Evolutionary conservation across 2,329 filamentous ascomycete genomes (phyloP), one percentile per base, ranked within the genome.

Genomic region (Talaromyces albobiverticillius): DNA sequence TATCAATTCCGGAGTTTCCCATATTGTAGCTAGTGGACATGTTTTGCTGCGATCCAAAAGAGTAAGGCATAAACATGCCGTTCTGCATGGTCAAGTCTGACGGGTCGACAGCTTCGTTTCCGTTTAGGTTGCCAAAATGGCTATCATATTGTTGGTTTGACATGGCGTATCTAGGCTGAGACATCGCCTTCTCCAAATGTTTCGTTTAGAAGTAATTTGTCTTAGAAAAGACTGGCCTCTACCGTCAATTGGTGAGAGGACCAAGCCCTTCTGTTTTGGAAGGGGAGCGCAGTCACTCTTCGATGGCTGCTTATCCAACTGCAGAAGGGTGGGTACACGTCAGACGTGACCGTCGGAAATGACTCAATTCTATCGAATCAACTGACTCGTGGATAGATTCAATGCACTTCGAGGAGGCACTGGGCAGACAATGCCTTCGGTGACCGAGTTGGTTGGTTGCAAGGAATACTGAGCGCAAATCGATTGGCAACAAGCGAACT

Each of bases 1-100:
- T 93, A 58, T 84, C 87, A 61, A 96, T 92, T 38, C 87, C 82
- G 10, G 89, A 88, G 57, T 87, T 88, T 56, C 87, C 88, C 62
- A 85, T 86, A 43, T 87, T 87, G 75, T 91, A 96, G 69, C 83
- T 87, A 55, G 84, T 86, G 29, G 82, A 80, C 60, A 85, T 78
- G 66, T 82, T 87, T 64, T 86, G 85, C 63, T 80, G 80, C 54
- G 82, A 81, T 52, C 79, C 79, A 62, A 84, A 89, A 1, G 82
- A 80, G 34, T 81, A 78, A 20, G 82, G 69, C 72, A 76, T 73
- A 60, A 76, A 83, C 53, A 71, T 72, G 53, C 69, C 68, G 58
- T 74, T 76, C 60, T 79, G 77, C 84, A 93, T 89, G 62, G 84
- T 84, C 56, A 96, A 81, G 59, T 94, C 90, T 58, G 89, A 93